Conservation (phyloP, 2,329 filamentous ascomycete species). For the Whalleya microplaca region DNA sequence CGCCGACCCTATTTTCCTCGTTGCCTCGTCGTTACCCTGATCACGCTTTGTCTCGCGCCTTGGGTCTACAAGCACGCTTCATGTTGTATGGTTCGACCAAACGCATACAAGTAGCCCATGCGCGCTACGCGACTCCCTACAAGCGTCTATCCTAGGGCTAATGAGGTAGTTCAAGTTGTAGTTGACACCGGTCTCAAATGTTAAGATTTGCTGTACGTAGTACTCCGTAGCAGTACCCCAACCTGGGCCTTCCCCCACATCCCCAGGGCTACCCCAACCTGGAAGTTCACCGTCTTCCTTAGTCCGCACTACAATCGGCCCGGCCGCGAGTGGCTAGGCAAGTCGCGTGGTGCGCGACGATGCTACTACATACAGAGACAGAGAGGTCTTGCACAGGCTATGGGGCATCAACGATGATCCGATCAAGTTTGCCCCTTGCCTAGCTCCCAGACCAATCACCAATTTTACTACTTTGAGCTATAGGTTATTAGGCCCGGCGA, state of each 20-base stretch:
- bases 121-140: too few species aligned
- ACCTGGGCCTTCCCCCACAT: background rate
- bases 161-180: too few species aligned
- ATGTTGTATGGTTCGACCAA: too few species aligned
- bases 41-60: conserved; percentile 6
- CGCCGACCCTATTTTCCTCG: conserved; percentile 2
- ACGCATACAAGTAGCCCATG: too few species aligned
- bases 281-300: conserved; percentile 2
- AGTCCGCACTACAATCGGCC: conserved; percentile 20
- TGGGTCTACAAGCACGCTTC: background rate
- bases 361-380: too few species aligned
- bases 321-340: conserved; percentile 16
- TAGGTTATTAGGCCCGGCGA: too few species aligned
- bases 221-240: too few species aligned
- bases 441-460: too few species aligned
- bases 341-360: conserved; percentile 17
- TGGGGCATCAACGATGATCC: conserved; percentile 2
- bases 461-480: too few species aligned
- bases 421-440: too few species aligned
- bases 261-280: background rate
- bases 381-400: conserved; percentile 9
- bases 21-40: background rate
- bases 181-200: conserved; percentile 1
- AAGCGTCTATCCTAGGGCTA: too few species aligned
- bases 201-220: conserved; percentile 3